A percentile compares a stretch with the other conserved stretches of the same genome.
Conservation (phyloP, 345 rosid species). For the Euphorbia tirucalli region DNA sequence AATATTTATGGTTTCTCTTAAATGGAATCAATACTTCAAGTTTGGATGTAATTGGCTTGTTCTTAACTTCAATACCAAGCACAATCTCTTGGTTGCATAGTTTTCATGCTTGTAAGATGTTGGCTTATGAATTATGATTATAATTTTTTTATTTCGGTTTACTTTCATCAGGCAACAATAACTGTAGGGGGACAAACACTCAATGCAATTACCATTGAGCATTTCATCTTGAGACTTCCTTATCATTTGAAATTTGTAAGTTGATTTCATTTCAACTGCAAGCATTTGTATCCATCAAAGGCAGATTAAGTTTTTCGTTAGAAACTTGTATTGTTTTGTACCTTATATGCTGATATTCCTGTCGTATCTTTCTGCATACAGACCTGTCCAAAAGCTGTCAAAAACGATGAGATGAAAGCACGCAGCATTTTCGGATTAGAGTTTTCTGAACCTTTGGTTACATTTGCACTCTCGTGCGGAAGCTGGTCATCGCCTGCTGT, state of each 20-base stretch:
- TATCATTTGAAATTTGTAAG: constrained; percentile 88
- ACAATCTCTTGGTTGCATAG: neutral
- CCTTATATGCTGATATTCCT: neutral
- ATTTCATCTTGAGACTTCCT: constrained; percentile 87
- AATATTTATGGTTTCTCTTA: neutral
- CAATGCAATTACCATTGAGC: constrained; percentile 83
- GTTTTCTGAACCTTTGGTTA: constrained; percentile 87
- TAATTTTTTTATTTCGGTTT: neutral
- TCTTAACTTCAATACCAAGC: neutral
- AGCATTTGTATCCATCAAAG: neutral
- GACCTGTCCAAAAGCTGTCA: constrained; percentile 69
- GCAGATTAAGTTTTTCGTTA: no score
- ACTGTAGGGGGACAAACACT: constrained; percentile 70
- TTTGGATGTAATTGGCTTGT: no score
- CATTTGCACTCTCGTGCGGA: constrained; percentile 87
- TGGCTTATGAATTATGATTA: neutral
- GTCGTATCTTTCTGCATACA: constrained; percentile 14
- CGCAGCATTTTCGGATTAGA: constrained; percentile 64
- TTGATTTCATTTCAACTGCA: neutral
- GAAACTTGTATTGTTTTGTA: no score
- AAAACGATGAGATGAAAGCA: constrained; percentile 69
- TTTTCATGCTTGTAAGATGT: no score
- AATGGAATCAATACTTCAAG: neutral
- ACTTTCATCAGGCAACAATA: constrained; percentile 62
- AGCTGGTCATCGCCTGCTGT: constrained; percentile 96